Base-by-base conservation (phyloP, 306 rosid genomes). In the Carpinus fangiana region DNA sequence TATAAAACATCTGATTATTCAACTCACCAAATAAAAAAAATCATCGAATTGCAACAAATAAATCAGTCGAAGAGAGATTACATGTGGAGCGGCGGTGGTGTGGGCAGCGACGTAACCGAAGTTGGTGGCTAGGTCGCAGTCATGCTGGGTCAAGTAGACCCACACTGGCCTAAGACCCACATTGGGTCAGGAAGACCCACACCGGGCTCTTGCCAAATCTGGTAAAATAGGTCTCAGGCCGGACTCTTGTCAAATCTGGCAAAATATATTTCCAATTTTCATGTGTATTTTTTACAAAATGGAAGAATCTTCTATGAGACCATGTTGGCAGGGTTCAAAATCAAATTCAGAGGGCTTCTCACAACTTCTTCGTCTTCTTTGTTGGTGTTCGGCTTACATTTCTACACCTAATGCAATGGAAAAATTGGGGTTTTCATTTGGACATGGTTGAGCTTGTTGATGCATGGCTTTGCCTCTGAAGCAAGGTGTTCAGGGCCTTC, bases 391-490 rank as follows among this genome's bases (percentile, higher is more conserved):
- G 66, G 66, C 97, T 55, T 95, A 91, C 82, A 88, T 95, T 82
- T 92, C 97, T 73, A 92, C 98, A 3, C 90, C 90, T 66, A 91
- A 92, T 72, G 93, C 98, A 75, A 92, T 95, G 92, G 99, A 95
- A 90, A 90, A 93, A 23, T 97, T 57, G 98, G 98, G 79, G 90
- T 95, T 86, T 95, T 91, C 84, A 83, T 93, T 73, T 95, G 99
- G 99, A 92, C 99, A 17, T 95, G 99, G 99, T 82, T 95, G 99
- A 95, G 89, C 98, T 95, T 84, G 97, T 95, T 79, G 98, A 95
- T 81, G 98, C 98, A 62, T 95, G 99, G 99, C 79, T 95, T 95
- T 86, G 96, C 99, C 54, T 93, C 89, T 54, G 99, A 87, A 59
- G 82, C 74, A 56, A 92, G 85, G 79, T 89, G 78, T 82, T 91